Evolutionary conservation across 208 protist genomes (phyloP), one percentile per base, ranked within the genome.

Genomic region (Acanthamoeba lenticulata): DNA sequence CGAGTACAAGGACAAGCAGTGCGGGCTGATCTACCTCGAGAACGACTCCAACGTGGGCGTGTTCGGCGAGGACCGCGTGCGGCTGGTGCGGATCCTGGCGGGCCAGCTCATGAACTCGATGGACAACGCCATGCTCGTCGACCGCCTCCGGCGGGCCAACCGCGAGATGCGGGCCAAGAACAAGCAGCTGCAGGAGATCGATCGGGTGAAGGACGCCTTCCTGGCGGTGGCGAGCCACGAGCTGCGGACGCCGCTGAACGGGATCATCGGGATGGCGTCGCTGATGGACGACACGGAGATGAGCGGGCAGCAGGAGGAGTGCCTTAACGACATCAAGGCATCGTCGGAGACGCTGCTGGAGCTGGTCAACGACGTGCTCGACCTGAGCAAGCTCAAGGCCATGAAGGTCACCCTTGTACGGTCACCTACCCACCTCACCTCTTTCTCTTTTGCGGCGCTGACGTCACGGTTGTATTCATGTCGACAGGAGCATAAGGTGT

Each of bases 261-360:
- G n/a, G n/a, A n/a, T n/a, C n/a, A n/a, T n/a, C n/a, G n/a, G n/a
- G n/a, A n/a, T 96, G 91, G 88, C 77, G n/a, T 89, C 92, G 0
- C 72, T 94, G 2, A 44, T 96, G 9, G 29, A 67, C 1, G 92
- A 94, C 42, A 95, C 95, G 32, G 49, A 79, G 11, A 44, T 92
- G 86, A 92, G 44, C 57, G 38, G 9, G 27, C n/a, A 45, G 40
- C 86, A 92, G 44, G 17, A 36, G 15, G 86, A 92, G 86, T 92
- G 44, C 36, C 13, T 92, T 11, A 42, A 15, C 9, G 60, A 52
- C 38, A 92, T 92, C n/a, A 60, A 92, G 60, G 40, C 11, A 11
- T 77, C 55, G 36, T 67, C 57, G 27, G 60, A 92, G 86, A 77
- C 40, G 57, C 60, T 92, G 24, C 60, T 92, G 15, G 7, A 7